Percentiles rank a stretch among this genome's conserved stretches.
These are phyloP conservation scores for Aspergillus campestris DNA, from an alignment of 495 filamentous ascomycete species.

Conservation along the genomic window DNA sequence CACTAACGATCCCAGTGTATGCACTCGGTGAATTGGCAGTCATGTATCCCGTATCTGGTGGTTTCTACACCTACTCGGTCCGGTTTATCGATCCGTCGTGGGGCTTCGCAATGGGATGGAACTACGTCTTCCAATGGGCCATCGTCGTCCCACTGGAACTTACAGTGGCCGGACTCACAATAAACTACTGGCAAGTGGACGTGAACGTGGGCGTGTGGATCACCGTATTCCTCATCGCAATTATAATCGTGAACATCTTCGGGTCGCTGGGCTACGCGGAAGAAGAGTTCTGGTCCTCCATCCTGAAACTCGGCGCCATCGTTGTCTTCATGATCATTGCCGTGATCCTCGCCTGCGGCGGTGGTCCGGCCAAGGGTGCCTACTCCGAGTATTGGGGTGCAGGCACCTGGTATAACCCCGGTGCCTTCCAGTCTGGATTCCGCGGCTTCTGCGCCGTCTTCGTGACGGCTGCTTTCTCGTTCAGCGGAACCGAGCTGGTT, in stretches of 20 bases:
- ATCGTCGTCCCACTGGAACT: constrained; percentile 51
- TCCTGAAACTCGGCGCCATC: constrained; percentile 49
- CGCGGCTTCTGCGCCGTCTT: constrained; percentile 65
- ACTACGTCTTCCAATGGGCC: constrained; percentile 67
- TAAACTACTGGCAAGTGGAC: constrained; percentile 60
- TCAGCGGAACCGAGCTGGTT: constrained; percentile 63
- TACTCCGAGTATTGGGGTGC: constrained; percentile 48
- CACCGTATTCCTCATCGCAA: constrained; percentile 50
- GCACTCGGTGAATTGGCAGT: constrained; percentile 63
- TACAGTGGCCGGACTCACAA: constrained; percentile 68
- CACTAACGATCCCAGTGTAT: constrained; percentile 35
- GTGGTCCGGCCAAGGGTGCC: constrained; percentile 38
- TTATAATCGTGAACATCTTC: constrained; percentile 35
- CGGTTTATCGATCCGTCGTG: constrained; percentile 52
- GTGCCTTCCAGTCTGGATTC: constrained; percentile 59
- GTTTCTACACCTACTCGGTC: constrained; percentile 47
- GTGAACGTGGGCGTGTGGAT: constrained; percentile 54
- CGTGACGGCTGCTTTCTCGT: constrained; percentile 67
- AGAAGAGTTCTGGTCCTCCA: constrained; percentile 33
- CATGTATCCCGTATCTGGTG: constrained; percentile 59
- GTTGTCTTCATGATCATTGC: constrained; percentile 64
- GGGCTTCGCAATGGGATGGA: constrained; percentile 52
- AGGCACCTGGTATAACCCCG: constrained; percentile 57
- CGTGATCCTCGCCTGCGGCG: constrained; percentile 62
- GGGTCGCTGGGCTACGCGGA: constrained; percentile 67